phyloP scores from a whole-genome alignment of 495 filamentous ascomycete genomes.

The Xylaria grammica region DNA sequence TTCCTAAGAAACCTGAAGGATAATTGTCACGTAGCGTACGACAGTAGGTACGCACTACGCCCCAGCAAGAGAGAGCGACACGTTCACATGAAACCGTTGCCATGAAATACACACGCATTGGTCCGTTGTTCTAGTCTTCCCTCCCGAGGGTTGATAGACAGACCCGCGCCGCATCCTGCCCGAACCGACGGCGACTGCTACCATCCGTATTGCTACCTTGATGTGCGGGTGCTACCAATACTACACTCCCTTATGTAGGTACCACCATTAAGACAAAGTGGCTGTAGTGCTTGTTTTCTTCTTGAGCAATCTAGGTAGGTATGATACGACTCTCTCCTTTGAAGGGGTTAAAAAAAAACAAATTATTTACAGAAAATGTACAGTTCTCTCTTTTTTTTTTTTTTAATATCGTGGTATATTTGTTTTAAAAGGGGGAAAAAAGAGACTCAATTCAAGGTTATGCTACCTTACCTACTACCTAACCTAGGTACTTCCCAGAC shows the following conservation, averaged over 20 bases:
- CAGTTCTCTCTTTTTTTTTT: too few species aligned
- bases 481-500: too few species aligned
- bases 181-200: not conserved
- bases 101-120: conserved; percentile 4
- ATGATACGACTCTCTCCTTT: not conserved
- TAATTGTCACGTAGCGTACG: conserved; percentile 17
- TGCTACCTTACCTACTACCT: too few species aligned
- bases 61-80: too few species aligned
- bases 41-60: not conserved
- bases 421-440: too few species aligned
- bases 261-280: not conserved
- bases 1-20: too few species aligned
- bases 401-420: too few species aligned
- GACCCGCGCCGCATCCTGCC: not conserved
- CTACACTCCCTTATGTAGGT: not conserved
- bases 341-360: not conserved
- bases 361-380: too few species aligned
- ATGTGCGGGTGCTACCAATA: not conserved
- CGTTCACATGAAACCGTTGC: conserved; percentile 14
- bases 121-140: not conserved
- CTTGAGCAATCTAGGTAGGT: not conserved
- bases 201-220: not conserved
- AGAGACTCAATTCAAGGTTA: too few species aligned
- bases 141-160: not conserved
- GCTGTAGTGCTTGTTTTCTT: not conserved